Evolutionary conservation across 2,329 filamentous ascomycete genomes (phyloP).

Genomic region (Penicillium nordicum): DNA sequence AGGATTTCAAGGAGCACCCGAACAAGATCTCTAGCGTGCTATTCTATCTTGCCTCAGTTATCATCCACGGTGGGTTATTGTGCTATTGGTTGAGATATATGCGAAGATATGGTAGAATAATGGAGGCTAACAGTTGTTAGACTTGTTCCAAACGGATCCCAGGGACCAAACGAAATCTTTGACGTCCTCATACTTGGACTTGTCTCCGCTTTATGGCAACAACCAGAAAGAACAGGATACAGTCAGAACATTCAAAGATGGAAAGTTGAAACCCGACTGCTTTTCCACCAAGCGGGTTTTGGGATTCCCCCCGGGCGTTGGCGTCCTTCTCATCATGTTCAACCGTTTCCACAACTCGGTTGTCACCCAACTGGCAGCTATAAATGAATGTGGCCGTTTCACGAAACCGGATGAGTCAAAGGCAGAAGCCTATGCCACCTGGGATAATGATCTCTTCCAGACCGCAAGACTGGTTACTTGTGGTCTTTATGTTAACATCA

Average conservation of each 20-base stretch:
- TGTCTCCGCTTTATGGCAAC: constrained; percentile 69
- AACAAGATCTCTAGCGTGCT: constrained; percentile 72
- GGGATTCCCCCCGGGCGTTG: constrained; percentile 66
- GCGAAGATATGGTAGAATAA: background rate
- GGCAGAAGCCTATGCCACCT: constrained; percentile 33
- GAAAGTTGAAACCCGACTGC: constrained; percentile 68
- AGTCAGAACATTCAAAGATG: constrained; percentile 62
- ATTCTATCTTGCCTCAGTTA: constrained; percentile 71
- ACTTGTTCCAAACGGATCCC: constrained; percentile 64
- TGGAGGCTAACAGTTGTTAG: constrained; percentile 34
- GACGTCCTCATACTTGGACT: constrained; percentile 71
- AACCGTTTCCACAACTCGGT: constrained; percentile 68
- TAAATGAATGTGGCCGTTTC: constrained; percentile 67
- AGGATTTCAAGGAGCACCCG: constrained; percentile 61
- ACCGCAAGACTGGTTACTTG: constrained; percentile 54
- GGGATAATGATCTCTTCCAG: constrained; percentile 50
- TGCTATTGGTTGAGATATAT: background rate
- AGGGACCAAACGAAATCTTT: constrained; percentile 61
- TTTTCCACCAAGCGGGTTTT: constrained; percentile 65
- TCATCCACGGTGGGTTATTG: constrained; percentile 49
- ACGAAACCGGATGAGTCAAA: constrained; percentile 51
- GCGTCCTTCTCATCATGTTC: constrained; percentile 65
- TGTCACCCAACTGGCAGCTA: constrained; percentile 58
- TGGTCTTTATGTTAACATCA: constrained; percentile 57
- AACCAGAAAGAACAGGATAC: constrained; percentile 60